phyloP scores from a whole-genome alignment of 2,329 filamentous ascomycete species.

The Zymoseptoria crescenta region DNA sequence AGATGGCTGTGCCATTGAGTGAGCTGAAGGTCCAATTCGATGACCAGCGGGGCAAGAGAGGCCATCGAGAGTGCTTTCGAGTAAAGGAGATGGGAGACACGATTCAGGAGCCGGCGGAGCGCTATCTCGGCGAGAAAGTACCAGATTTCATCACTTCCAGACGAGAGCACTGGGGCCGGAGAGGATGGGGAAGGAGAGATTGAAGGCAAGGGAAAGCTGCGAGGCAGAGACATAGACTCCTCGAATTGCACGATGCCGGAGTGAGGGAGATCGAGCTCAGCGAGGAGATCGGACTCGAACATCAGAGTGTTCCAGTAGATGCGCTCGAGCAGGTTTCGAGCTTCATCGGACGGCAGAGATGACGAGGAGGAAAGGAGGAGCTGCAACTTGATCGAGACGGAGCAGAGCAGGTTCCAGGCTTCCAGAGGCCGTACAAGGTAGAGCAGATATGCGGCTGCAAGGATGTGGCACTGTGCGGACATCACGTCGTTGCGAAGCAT shows the following conservation, averaged over 20 bases:
- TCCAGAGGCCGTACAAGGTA: constrained; percentile 75
- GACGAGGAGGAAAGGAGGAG: constrained; percentile 66
- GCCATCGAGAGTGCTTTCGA: constrained; percentile 56
- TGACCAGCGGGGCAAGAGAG: constrained; percentile 67
- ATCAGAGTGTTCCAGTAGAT: constrained; percentile 80
- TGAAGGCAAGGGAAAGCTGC: constrained; percentile 64
- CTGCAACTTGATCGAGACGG: constrained; percentile 73
- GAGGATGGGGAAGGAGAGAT: constrained; percentile 30
- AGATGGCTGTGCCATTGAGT: constrained; percentile 79
- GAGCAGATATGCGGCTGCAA: constrained; percentile 74
- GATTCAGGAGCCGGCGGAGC: constrained; percentile 57
- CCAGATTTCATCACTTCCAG: constrained; percentile 69
- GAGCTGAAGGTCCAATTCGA: constrained; percentile 73
- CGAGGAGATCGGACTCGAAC: constrained; percentile 70
- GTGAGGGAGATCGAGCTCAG: constrained; percentile 72
- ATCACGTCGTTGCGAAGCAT: constrained; percentile 74
- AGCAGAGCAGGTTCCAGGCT: constrained; percentile 73
- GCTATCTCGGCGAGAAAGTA: constrained; percentile 82
- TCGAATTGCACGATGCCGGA: constrained; percentile 77
- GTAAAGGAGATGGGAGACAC: constrained; percentile 27
- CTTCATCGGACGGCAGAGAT: constrained; percentile 56
- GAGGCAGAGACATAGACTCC: constrained; percentile 69
- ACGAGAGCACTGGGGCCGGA: constrained; percentile 42
- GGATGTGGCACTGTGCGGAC: constrained; percentile 70
- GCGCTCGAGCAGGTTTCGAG: constrained; percentile 65